phyloP scores from a whole-genome alignment of 1,139 yeast genomes.

The Scheffersomyces titani region DNA sequence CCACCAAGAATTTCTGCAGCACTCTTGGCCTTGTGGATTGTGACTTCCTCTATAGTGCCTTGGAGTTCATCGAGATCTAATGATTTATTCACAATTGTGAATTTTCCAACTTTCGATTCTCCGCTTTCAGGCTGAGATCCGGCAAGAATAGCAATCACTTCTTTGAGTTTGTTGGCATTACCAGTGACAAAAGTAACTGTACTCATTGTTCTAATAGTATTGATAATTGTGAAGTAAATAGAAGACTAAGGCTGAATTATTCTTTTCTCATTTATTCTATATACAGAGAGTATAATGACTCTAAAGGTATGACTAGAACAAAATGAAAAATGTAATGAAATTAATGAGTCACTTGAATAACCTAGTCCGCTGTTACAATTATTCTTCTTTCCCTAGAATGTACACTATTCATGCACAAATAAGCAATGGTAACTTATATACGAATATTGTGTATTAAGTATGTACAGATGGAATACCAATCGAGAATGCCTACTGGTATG shows the following conservation, averaged over 20 bases:
- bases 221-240: background rate
- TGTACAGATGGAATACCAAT: background rate
- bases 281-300: background rate
- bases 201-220: constrained; percentile 4
- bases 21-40: constrained; percentile 72
- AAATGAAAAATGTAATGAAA: no score
- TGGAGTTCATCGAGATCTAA: constrained; percentile 89
- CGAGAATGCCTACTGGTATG: background rate
- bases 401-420: background rate
- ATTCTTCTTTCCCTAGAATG: no score
- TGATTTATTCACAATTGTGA: constrained; percentile 55
- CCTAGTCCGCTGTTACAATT: no score
- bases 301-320: background rate
- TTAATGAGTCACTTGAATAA: background rate
- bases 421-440: no score
- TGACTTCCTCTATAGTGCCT: constrained; percentile 82
- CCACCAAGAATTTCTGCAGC: constrained; percentile 67
- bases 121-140: constrained; percentile 21
- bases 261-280: background rate
- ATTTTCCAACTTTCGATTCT: constrained; percentile 49
- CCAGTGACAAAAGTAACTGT: constrained; percentile 78
- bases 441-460: background rate
- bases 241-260: background rate
- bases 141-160: constrained; percentile 73
- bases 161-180: constrained; percentile 82